phyloP scores from a whole-genome alignment of 106 monocot species.

The Xerophyta viscosa region DNA sequence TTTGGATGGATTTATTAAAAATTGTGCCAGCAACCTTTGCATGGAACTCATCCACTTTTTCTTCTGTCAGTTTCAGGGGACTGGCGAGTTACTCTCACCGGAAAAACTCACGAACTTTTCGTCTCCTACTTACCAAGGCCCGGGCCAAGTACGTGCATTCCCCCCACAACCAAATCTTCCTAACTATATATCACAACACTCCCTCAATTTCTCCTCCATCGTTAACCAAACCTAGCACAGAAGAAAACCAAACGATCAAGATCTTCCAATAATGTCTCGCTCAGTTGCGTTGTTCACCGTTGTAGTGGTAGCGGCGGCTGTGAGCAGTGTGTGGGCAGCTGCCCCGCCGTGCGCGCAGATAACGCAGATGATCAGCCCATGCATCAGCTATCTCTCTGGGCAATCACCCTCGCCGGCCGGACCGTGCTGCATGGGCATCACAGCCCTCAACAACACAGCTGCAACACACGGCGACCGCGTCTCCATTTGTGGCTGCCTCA shows the following conservation, averaged over 20 bases:
- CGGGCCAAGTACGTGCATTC: background rate
- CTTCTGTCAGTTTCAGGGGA: no score
- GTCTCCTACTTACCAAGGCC: background rate
- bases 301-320: background rate
- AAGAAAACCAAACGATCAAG: background rate
- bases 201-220: background rate
- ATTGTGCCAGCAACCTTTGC: no score
- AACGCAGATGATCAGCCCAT: constrained; percentile 6
- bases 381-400: background rate
- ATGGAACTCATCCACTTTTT: no score
- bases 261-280: background rate
- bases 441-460: background rate
- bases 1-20: no score
- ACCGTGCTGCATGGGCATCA: constrained; percentile 6
- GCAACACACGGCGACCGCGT: background rate
- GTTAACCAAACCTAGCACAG: no score
- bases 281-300: background rate
- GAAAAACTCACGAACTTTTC: constrained; percentile 1
- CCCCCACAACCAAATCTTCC: background rate
- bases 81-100: no score
- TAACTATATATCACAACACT: background rate
- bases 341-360: background rate
- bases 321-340: background rate
- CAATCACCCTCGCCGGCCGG: background rate
- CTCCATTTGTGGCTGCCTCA: constrained; percentile 6